These are phyloP conservation scores for Achaetomiella virescens DNA, from an alignment of 495 filamentous ascomycete species.

Conservation along the genomic window DNA sequence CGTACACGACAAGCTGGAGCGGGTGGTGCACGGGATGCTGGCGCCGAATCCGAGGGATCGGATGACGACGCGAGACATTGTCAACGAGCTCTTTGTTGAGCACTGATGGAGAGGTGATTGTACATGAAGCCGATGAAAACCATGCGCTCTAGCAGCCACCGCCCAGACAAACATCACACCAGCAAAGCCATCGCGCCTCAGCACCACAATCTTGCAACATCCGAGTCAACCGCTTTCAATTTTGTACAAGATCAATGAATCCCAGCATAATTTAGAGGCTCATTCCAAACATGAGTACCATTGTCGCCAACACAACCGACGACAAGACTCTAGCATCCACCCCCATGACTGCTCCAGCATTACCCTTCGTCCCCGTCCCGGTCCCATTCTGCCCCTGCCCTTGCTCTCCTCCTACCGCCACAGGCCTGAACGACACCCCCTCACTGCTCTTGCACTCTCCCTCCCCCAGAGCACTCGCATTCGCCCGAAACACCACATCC, in stretches of 20 bases:
- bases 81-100: slow-evolving; percentile 31
- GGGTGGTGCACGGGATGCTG: slow-evolving; percentile 40
- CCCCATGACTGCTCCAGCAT: slow-evolving; percentile 10
- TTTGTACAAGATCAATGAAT: not conserved
- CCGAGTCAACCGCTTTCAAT: not conserved
- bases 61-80: slow-evolving; percentile 37
- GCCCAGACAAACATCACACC: too few relatives aligned
- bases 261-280: slow-evolving; percentile 13
- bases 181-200: too few relatives aligned
- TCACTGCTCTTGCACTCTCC: slow-evolving; percentile 45
- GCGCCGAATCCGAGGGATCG: slow-evolving; percentile 38
- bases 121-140: too few relatives aligned
- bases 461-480: slow-evolving; percentile 35
- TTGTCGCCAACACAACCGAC: slow-evolving; percentile 48
- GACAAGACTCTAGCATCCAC: slow-evolving; percentile 37
- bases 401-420: slow-evolving; percentile 4
- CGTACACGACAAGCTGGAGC: slow-evolving; percentile 35
- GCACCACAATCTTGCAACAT: too few relatives aligned
- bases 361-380: slow-evolving; percentile 2
- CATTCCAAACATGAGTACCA: slow-evolving; percentile 41
- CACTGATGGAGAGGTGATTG: slow-evolving; percentile 15
- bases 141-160: too few relatives aligned
- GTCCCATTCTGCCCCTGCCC: slow-evolving; percentile 1
- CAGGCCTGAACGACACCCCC: slow-evolving; percentile 21
- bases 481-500: slow-evolving; percentile 52